Conservation (phyloP, 169 alveolate species). For the Cyclospora cayetanensis region DNA sequence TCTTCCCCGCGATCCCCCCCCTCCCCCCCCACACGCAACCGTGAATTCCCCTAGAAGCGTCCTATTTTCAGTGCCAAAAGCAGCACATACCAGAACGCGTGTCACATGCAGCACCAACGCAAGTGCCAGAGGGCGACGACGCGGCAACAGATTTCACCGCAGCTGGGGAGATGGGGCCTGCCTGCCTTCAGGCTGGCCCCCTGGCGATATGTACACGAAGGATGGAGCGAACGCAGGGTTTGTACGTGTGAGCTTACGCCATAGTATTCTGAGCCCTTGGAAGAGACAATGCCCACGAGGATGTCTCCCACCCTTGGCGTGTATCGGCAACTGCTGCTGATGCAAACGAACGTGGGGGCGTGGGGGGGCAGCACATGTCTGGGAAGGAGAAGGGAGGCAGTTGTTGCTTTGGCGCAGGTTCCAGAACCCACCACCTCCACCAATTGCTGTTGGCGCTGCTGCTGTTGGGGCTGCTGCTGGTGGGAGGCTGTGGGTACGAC, state of each 20-base stretch:
- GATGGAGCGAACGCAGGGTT: too few species aligned
- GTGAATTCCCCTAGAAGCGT: too few species aligned
- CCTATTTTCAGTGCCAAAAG: too few species aligned
- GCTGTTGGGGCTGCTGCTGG: background rate
- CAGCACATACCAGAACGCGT: too few species aligned
- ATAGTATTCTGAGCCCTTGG: constrained; percentile 49
- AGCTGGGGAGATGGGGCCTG: too few species aligned
- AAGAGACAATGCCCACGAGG: constrained; percentile 55
- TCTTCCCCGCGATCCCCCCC: too few species aligned
- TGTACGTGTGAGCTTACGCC: constrained; percentile 23
- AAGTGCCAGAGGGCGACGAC: too few species aligned
- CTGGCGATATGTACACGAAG: too few species aligned
- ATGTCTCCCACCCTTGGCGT: constrained; percentile 57
- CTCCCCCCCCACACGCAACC: too few species aligned
- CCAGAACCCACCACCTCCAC: constrained; percentile 35
- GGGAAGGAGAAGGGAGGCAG: constrained; percentile 36
- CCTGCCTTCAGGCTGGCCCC: too few species aligned
- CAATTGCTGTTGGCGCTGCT: background rate
- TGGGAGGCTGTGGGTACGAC: background rate
- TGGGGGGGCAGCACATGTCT: constrained; percentile 45
- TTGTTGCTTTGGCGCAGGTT: constrained; percentile 27
- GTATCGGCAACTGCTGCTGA: constrained; percentile 44
- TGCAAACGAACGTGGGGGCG: constrained; percentile 44
- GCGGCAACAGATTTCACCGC: too few species aligned
- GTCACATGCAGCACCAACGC: too few species aligned